Evolutionary conservation across 371 early-diverging fungal species (phyloP).

Genomic region (Mucor racemosus): DNA sequence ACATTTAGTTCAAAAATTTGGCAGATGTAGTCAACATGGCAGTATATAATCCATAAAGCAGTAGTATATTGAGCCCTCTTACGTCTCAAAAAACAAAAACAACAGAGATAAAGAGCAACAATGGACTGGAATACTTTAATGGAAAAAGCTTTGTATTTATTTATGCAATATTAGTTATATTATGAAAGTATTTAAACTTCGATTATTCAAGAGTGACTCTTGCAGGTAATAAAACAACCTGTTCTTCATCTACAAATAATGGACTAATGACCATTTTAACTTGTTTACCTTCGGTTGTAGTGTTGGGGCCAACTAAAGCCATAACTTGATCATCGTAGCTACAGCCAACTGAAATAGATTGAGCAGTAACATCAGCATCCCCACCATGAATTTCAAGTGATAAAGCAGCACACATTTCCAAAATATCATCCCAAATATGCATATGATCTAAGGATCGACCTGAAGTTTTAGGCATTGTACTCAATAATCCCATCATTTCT

Average conservation of each 20-base stretch:
- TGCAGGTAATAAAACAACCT: conserved; percentile 44
- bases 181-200: background rate
- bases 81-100: too few species aligned
- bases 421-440: conserved; percentile 40
- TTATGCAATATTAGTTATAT: background rate
- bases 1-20: too few species aligned
- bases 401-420: conserved; percentile 41
- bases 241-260: conserved; percentile 53
- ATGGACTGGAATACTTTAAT: background rate
- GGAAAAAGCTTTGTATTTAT: background rate
- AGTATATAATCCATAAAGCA: too few species aligned
- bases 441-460: conserved; percentile 24
- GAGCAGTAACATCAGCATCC: conserved; percentile 50
- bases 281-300: conserved; percentile 26
- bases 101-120: too few species aligned
- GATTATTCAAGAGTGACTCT: conserved; percentile 44
- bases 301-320: conserved; percentile 43
- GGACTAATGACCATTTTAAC: conserved; percentile 48
- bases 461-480: conserved; percentile 16
- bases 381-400: conserved; percentile 54
- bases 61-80: too few species aligned
- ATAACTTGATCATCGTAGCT: conserved; percentile 50
- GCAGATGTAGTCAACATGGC: too few species aligned
- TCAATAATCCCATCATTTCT: conserved; percentile 26
- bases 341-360: conserved; percentile 37